These are phyloP conservation scores for Piedraia hortae DNA, from an alignment of 2,329 filamentous ascomycete species.

Conservation along the genomic window DNA sequence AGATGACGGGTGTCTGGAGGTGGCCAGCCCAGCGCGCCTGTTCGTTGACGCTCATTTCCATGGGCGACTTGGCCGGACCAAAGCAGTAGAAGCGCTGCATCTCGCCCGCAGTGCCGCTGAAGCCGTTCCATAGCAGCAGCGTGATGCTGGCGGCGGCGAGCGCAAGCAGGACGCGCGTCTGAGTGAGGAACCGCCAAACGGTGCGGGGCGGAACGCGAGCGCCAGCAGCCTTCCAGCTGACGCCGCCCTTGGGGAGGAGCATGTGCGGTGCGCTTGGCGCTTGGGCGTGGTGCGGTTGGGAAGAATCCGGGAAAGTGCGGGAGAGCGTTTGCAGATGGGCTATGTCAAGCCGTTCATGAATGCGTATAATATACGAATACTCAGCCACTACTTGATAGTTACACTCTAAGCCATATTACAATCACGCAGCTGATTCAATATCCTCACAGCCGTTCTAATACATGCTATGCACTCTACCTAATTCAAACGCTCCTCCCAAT, in stretches of 20 bases:
- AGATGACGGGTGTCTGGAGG: conserved; percentile 73
- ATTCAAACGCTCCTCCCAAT: too few species aligned
- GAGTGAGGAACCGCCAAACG: conserved; percentile 32
- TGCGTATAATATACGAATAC: too few species aligned
- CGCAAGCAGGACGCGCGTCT: conserved; percentile 50
- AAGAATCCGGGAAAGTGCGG: too few species aligned
- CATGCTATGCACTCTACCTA: too few species aligned
- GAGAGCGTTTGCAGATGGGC: too few species aligned
- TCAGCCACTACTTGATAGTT: too few species aligned
- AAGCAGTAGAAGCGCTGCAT: conserved; percentile 98
- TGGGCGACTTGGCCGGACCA: conserved; percentile 81
- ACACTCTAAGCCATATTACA: too few species aligned
- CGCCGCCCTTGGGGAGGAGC: conserved; percentile 75
- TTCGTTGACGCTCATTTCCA: conserved; percentile 83
- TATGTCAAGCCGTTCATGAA: too few species aligned
- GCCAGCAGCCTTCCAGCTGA: conserved; percentile 78
- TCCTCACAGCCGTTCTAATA: too few species aligned
- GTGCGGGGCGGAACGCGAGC: conserved; percentile 52
- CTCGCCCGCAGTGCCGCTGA: conserved; percentile 53
- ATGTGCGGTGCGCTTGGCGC: too few species aligned
- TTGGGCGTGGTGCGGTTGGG: too few species aligned
- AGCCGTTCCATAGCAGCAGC: conserved; percentile 65
- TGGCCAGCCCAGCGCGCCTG: conserved; percentile 71
- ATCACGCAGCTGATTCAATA: too few species aligned
- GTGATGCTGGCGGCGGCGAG: conserved; percentile 42